A percentile compares a stretch with the other conserved stretches of the same genome.
Evolutionary conservation across 495 filamentous ascomycete genomes (phyloP).

Genomic region (Thozetella sp.): DNA sequence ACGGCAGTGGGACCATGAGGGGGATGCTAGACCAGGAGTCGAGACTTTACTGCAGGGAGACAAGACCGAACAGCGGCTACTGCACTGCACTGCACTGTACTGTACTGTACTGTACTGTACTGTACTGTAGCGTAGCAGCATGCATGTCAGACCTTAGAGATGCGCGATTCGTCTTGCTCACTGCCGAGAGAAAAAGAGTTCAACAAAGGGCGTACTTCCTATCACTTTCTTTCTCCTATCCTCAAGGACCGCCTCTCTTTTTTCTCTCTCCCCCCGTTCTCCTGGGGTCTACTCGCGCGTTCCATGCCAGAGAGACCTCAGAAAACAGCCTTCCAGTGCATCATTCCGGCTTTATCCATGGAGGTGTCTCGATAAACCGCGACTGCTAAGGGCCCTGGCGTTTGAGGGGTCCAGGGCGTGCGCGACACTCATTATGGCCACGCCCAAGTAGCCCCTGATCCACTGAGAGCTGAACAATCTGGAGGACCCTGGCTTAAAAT

Average conservation of each 20-base stretch:
- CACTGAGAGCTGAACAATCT: not conserved
- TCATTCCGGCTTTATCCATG: not conserved
- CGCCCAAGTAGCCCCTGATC: not conserved
- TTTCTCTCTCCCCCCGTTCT: too few relatives aligned
- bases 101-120: too few relatives aligned
- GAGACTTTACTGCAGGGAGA: too few relatives aligned
- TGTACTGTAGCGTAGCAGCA: too few relatives aligned
- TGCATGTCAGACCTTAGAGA: not conserved
- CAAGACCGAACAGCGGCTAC: too few relatives aligned
- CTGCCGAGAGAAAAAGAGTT: too few relatives aligned
- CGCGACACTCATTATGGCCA: not conserved
- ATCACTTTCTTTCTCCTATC: too few relatives aligned
- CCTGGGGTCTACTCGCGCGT: too few relatives aligned
- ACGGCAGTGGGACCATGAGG: not conserved
- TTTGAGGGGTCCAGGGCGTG: constrained; percentile 1
- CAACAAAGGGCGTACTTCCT: too few relatives aligned
- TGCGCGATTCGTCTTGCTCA: not conserved
- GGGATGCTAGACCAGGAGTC: not conserved
- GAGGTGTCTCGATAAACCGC: not conserved
- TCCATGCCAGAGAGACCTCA: not conserved
- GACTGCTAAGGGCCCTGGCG: constrained; percentile 1
- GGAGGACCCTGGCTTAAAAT: not conserved
- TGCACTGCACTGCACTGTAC: too few relatives aligned
- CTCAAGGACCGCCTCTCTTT: not conserved
- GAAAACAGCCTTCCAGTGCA: too few relatives aligned